Evolutionary conservation across 495 filamentous ascomycete genomes (phyloP).

Genomic region (Pyrenopolyporus hunteri): DNA sequence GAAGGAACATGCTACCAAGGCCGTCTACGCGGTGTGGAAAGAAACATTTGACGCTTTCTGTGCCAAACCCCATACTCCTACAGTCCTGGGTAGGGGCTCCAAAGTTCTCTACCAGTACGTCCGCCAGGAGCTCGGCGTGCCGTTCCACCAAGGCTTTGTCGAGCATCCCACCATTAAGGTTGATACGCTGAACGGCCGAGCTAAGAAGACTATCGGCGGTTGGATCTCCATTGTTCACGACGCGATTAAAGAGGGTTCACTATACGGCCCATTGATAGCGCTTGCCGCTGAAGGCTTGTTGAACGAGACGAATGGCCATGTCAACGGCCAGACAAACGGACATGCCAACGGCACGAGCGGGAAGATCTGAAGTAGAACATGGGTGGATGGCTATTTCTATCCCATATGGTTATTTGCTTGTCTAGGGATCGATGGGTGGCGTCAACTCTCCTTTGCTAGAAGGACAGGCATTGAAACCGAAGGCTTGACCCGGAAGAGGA

Average conservation of each 20-base stretch:
- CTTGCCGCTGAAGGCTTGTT: slow-evolving; percentile 26
- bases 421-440: not conserved
- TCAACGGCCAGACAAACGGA: slow-evolving; percentile 18
- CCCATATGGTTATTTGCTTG: not conserved
- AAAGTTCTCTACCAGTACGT: slow-evolving; percentile 51
- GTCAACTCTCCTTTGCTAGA: not conserved
- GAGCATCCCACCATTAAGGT: slow-evolving; percentile 49
- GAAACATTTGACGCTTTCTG: slow-evolving; percentile 21
- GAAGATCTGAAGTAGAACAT: slow-evolving; percentile 2
- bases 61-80: slow-evolving; percentile 9
- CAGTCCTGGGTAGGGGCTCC: slow-evolving; percentile 38
- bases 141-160: slow-evolving; percentile 51
- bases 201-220: slow-evolving; percentile 33
- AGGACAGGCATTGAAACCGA: not conserved
- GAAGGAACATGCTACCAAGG: slow-evolving; percentile 20
- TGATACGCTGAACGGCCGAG: slow-evolving; percentile 18
- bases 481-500: not conserved
- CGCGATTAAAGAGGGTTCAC: slow-evolving; percentile 36
- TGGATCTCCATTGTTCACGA: slow-evolving; percentile 42
- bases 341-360: slow-evolving; percentile 17
- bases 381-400: not conserved
- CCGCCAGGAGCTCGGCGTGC: slow-evolving; percentile 47
- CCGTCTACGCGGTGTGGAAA: slow-evolving; percentile 16
- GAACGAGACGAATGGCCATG: slow-evolving; percentile 16
- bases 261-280: slow-evolving; percentile 33